Percentiles rank a stretch among this genome's conserved stretches.
Conservation (phyloP, 148 eudicot genomes). For the Vaccinium myrtillus region DNA sequence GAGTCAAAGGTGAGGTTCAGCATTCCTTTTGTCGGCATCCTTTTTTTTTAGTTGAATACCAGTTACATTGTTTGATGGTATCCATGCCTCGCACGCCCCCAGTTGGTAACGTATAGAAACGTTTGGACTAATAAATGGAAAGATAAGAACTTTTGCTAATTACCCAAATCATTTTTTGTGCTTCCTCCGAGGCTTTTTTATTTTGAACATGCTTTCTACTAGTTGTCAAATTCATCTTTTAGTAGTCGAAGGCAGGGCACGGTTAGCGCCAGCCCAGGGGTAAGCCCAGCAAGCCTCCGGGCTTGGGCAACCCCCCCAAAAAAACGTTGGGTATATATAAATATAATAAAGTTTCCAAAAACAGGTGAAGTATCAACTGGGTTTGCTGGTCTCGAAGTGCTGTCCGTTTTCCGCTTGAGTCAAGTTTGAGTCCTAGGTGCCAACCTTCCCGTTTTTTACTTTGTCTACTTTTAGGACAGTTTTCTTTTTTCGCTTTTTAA, state of each 20-base stretch:
- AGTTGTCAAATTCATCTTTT: background rate
- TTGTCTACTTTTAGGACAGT: too few species aligned
- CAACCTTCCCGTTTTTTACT: too few species aligned
- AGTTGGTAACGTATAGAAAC: background rate
- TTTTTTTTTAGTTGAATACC: background rate
- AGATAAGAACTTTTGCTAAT: background rate
- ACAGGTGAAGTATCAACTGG: too few species aligned
- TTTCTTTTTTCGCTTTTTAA: too few species aligned
- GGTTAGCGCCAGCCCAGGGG: too few species aligned
- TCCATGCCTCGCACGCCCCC: background rate
- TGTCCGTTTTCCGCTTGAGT: too few species aligned
- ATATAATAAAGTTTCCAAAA: too few species aligned
- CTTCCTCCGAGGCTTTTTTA: background rate
- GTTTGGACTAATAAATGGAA: background rate
- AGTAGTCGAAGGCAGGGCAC: background rate
- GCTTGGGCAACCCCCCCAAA: too few species aligned
- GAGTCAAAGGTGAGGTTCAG: constrained; percentile 55
- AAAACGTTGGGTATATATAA: too few species aligned
- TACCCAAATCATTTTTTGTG: background rate
- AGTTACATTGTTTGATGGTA: background rate
- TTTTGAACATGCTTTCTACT: constrained; percentile 1
- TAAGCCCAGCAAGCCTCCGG: too few species aligned
- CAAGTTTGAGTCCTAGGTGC: too few species aligned
- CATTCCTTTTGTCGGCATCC: background rate
- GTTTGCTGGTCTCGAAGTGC: too few species aligned